Conservation (phyloP, 768 basidiomycete species). For the Mrakia frigida region DNA sequence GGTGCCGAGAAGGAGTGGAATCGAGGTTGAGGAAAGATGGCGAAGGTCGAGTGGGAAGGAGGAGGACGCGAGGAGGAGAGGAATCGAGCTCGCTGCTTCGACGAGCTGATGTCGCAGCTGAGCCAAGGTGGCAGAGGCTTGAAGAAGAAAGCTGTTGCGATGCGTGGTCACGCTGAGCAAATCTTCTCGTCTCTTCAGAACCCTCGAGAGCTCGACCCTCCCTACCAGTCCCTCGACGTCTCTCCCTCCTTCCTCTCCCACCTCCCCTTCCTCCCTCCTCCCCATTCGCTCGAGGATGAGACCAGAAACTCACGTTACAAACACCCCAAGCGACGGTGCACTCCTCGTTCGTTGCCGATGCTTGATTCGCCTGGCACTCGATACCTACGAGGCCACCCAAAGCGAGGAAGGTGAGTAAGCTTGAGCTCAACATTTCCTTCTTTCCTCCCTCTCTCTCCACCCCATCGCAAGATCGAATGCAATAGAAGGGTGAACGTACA, state of each 20-base stretch:
- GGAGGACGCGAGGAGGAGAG: no score
- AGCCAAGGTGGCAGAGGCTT: no score
- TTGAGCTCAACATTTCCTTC: neutral
- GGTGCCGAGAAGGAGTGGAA: neutral
- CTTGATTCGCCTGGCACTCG: slow-evolving; percentile 98
- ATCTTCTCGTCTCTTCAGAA: no score
- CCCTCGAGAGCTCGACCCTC: no score
- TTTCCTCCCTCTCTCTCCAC: neutral
- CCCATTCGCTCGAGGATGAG: no score
- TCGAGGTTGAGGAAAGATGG: neutral
- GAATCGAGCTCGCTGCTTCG: no score
- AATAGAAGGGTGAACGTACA: slow-evolving; percentile 56
- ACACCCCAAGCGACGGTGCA: slow-evolving; percentile 96
- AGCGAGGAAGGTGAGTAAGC: neutral
- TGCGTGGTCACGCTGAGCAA: no score
- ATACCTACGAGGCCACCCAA: slow-evolving; percentile 60
- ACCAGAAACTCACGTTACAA: slow-evolving; percentile 65
- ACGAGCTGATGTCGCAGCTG: no score
- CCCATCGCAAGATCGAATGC: neutral
- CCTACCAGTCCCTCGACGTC: neutral
- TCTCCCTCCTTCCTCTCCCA: neutral
- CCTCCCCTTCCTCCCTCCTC: neutral
- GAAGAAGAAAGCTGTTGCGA: no score
- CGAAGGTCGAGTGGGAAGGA: no score
- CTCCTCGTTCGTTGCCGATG: slow-evolving; percentile 82